Evolutionary conservation across 371 early-diverging fungal genomes (phyloP), one percentile per base, ranked within the genome.

Genomic region (Mortierella sp.): DNA sequence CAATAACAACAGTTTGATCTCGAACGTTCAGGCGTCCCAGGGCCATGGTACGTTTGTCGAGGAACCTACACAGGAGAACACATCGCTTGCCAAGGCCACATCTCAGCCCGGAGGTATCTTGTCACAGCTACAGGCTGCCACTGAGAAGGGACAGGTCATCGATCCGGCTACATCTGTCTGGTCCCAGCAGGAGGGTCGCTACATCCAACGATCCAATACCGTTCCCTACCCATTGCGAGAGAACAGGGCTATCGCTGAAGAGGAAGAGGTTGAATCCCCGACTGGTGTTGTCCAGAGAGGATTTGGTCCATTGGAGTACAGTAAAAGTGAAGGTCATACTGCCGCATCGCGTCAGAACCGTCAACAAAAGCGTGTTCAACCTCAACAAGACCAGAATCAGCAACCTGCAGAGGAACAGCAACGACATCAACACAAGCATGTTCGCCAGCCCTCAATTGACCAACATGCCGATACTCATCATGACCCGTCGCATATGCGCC

Each of bases 201-300:
- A 82, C 31, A 82, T 86, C 16, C 82, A 80, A 42, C 74, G 86
- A 42, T 77, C 82, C 45, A 85, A 80, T 42, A 82, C 85, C 0
- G 82, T 80, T 0, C 86, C 82, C 1, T 85, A 77, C 44, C 74
- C 77, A 48, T 24, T 52, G 6, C 74, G 80, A 3, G 82, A 85
- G 19, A 80, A 70, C 76, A 79, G 65, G 31, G 65, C 81, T 8
- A 79, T 79, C 48, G 38, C 72, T 24, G 82, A 82, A 28, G 86
- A 85, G 26, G 80, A 75, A 11, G 82, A 81, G 34, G 21, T 26
- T 9, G 74, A 52, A 16, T 45, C 70, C 4, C 10, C 16, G 6
- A 7, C 38, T 38, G 55, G 57, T 13, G 28, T 52, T 16, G 80
- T 52, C 11, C 48, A 78, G 7, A 75, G 55, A 16, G 19, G 38